Evolutionary conservation across 805 yeast species (phyloP), one percentile per base, ranked within the genome.

Genomic region (Metschnikowia baotianmanensis): DNA sequence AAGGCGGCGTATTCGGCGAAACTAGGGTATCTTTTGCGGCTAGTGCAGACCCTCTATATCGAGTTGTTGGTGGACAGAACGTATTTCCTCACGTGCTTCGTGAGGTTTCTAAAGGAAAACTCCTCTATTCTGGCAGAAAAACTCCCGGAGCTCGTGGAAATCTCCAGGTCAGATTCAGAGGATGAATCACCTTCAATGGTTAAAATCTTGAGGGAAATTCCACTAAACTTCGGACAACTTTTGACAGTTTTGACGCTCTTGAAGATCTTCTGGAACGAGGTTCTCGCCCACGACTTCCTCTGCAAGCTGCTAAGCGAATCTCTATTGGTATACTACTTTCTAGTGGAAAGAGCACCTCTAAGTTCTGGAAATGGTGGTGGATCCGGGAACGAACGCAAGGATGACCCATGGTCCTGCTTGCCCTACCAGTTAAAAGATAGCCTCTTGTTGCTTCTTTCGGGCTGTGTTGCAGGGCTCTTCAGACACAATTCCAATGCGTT

Each of bases 261-360:
- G 5, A 74, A 78, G 44, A 66, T 82, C 18, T 84, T 86, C 52
- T 89, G 96, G 96, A 67, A 67, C 38, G 84, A 82, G 36, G 62
- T 87, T 2, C 60, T 80, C 3, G 65, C 69, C 28, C 56, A 65
- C 4, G 86, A 82, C 32, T 75, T 74, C 48, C 57, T 83, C 16
- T 72, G 86, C 19, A 83, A 84, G 47, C 84, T 79, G 44, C 58
- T 85, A 10, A 76, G 84, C 20, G 89, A 82, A 49, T 67, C 71
- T 4, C 62, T 87, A 42, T 61, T 86, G 2, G 55, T 73, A 31
- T 73, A 71, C 45, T 74, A 72, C 48, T 65, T 66, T 31, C 59
- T 65, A 24, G 57, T 76, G 2, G 64, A 52, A 45, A 67, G 53
- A 54, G 56, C 53, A 59, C 58, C 38, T 56, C 11, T n/a, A n/a